These are phyloP conservation scores for Rhizopogon roseolus DNA, from an alignment of 768 basidiomycete species.

Conservation along the genomic window DNA sequence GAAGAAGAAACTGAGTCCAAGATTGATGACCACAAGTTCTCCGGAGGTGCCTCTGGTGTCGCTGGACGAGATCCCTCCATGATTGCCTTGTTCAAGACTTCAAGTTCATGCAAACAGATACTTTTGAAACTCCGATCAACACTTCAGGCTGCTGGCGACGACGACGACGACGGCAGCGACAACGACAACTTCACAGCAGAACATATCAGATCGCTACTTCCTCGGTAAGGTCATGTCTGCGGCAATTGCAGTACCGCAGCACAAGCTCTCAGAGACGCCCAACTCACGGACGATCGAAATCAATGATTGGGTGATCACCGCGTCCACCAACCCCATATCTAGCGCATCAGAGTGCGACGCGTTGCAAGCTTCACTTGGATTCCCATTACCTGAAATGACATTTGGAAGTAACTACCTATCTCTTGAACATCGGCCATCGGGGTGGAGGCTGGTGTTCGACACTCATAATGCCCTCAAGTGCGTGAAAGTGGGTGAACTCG, in stretches of 20 bases:
- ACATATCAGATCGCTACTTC: constrained; percentile 6
- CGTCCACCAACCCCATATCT: constrained; percentile 74
- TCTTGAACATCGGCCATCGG: constrained; percentile 59
- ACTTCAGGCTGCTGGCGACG: constrained; percentile 4
- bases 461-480: constrained; percentile 59
- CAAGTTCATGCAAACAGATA: not conserved
- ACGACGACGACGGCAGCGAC: constrained; percentile 7
- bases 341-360: constrained; percentile 71
- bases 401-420: constrained; percentile 81
- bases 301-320: constrained; percentile 63
- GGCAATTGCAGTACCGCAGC: constrained; percentile 48
- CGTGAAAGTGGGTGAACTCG: constrained; percentile 76
- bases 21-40: constrained; percentile 91
- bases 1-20: constrained; percentile 82
- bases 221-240: constrained; percentile 30
- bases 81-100: not conserved
- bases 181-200: not conserved
- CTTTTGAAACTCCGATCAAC: constrained; percentile 22
- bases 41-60: constrained; percentile 69
- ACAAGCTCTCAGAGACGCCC: constrained; percentile 64
- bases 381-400: constrained; percentile 95
- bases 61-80: constrained; percentile 51
- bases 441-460: constrained; percentile 64
- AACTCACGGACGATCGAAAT: constrained; percentile 68
- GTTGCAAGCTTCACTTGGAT: constrained; percentile 55